Conservation (phyloP, 2,329 filamentous ascomycete genomes). For the Domatiomyces globalis region DNA sequence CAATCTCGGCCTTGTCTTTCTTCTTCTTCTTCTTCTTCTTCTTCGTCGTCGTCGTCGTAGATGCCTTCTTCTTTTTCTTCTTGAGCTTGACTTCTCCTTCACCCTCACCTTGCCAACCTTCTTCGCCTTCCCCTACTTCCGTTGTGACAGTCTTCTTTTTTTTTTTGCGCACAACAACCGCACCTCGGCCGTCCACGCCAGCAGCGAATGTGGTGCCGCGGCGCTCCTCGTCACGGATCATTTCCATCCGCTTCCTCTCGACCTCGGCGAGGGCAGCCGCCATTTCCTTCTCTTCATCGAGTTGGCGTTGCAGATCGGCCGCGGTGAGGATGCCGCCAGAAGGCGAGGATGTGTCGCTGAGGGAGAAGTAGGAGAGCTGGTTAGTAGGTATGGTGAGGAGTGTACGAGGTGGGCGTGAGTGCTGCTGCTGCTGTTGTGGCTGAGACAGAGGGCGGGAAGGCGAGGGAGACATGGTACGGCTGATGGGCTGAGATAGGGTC, state of each 20-base stretch:
- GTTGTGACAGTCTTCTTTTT: slow-evolving; percentile 35
- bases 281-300: slow-evolving; percentile 78
- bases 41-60: too few relatives aligned
- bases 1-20: slow-evolving; percentile 6
- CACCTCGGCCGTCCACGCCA: slow-evolving; percentile 32
- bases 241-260: slow-evolving; percentile 70
- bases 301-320: slow-evolving; percentile 42
- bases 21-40: slow-evolving; percentile 19
- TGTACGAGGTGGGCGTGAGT: slow-evolving; percentile 40
- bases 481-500: slow-evolving; percentile 28
- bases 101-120: slow-evolving; percentile 1
- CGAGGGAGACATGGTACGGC: slow-evolving; percentile 4
- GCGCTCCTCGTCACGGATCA: slow-evolving; percentile 43
- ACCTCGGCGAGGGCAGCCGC: slow-evolving; percentile 75
- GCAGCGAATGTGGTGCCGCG: slow-evolving; percentile 31
- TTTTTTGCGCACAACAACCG: slow-evolving; percentile 43
- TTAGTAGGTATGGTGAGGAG: slow-evolving; percentile 80
- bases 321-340: slow-evolving; percentile 20
- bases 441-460: slow-evolving; percentile 7
- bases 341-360: slow-evolving; percentile 39
- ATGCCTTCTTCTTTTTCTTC: slow-evolving; percentile 14
- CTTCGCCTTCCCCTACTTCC: background rate
- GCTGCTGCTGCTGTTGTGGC: slow-evolving; percentile 3
- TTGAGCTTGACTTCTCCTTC: slow-evolving; percentile 7
- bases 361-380: slow-evolving; percentile 56